Conservation (phyloP, 1,139 yeast genomes). For the Lodderomyces margitis region DNA sequence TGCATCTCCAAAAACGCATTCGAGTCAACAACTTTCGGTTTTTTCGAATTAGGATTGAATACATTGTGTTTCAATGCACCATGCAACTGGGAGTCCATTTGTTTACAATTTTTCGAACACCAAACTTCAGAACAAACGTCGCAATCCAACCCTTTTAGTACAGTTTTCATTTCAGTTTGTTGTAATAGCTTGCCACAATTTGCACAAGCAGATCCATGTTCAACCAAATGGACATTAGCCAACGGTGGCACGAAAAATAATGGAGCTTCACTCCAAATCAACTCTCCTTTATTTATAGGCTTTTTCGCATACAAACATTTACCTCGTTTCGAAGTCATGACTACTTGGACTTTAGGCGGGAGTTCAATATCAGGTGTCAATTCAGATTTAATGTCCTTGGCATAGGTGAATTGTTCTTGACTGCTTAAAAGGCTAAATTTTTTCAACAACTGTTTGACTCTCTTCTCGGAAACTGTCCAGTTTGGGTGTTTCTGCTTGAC, state of each 20-base stretch:
- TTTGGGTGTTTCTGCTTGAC: constrained; percentile 52
- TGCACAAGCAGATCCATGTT: constrained; percentile 72
- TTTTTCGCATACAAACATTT: constrained; percentile 49
- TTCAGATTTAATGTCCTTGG: constrained; percentile 52
- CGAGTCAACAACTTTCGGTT: constrained; percentile 36
- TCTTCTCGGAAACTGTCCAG: constrained; percentile 64
- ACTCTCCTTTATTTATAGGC: constrained; percentile 46
- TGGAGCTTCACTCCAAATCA: constrained; percentile 63
- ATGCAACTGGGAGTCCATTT: constrained; percentile 52
- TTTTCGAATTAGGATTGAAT: constrained; percentile 25
- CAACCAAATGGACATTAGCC: constrained; percentile 62
- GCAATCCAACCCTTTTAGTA: constrained; percentile 63
- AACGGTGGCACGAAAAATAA: constrained; percentile 69
- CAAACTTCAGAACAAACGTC: constrained; percentile 65
- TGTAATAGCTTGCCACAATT: constrained; percentile 69
- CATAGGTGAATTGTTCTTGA: constrained; percentile 44
- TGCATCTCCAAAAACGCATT: constrained; percentile 56
- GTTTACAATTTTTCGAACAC: constrained; percentile 70
- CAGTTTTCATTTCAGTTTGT: constrained; percentile 24
- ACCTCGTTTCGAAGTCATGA: constrained; percentile 46
- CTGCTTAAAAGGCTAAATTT: constrained; percentile 50
- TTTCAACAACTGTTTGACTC: constrained; percentile 53
- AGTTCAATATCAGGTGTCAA: constrained; percentile 49
- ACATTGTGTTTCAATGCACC: constrained; percentile 54
- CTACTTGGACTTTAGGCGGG: constrained; percentile 46